Evolutionary conservation across 139 green algal species (phyloP).

Genomic region (Edaphochlamys debaryana): DNA sequence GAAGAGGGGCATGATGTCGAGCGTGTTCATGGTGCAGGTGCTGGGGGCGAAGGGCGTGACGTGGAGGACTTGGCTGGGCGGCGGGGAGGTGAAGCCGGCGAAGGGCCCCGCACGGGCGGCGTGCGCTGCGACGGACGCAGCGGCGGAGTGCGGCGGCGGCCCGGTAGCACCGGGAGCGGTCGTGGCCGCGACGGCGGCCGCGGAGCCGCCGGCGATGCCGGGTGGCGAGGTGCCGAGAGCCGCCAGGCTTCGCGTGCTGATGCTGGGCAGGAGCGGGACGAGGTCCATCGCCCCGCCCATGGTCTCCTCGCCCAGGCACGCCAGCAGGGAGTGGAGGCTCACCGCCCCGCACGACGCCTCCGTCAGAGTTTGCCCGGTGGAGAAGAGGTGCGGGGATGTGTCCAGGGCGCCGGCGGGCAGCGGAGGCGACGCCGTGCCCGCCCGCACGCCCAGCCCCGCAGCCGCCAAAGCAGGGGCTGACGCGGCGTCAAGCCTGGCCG

Average conservation of each 20-base stretch:
- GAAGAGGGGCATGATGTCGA: conserved; percentile 26
- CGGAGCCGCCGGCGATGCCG: not conserved
- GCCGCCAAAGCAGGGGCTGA: too few relatives aligned
- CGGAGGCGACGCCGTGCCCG: too few relatives aligned
- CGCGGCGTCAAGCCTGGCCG: too few relatives aligned
- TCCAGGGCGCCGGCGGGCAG: too few relatives aligned
- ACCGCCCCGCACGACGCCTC: not conserved
- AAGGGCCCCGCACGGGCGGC: not conserved
- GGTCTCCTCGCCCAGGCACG: not conserved
- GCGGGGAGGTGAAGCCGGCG: not conserved
- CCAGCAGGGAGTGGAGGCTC: not conserved
- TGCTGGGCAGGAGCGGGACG: conserved; percentile 11
- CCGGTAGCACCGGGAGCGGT: too few relatives aligned
- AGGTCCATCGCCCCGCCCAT: conserved; percentile 17
- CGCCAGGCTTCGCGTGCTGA: conserved; percentile 20
- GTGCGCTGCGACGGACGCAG: not conserved
- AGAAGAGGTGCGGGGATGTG: too few relatives aligned
- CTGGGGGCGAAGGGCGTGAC: conserved; percentile 11
- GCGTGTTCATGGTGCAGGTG: not conserved
- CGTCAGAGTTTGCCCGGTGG: too few relatives aligned
- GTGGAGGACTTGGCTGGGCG: conserved; percentile 17
- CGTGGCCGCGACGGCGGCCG: too few relatives aligned
- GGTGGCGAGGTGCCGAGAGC: not conserved
- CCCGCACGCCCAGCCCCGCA: too few relatives aligned
- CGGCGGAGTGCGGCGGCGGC: not conserved